Evolutionary conservation across 2,329 filamentous ascomycete genomes (phyloP), one percentile per base, ranked within the genome.

Genomic region (Paraconiothyrium sp.): DNA sequence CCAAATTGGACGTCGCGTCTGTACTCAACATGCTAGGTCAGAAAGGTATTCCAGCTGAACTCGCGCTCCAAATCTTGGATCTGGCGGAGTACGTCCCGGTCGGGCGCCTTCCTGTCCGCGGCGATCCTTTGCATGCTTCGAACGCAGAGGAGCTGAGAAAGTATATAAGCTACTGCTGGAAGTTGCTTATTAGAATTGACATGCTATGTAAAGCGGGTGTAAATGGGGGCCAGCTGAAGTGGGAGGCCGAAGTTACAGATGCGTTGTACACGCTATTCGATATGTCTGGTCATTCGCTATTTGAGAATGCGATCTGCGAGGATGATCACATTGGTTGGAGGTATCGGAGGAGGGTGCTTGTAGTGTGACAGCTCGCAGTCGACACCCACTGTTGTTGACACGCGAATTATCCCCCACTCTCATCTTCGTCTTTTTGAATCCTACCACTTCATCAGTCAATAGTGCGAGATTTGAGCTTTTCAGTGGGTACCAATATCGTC

Each of bases 71-170:
- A 11, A 37, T 66, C 16, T 35, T 66, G 22, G 58, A 61, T 7
- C 11, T 54, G 22, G 63, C 63, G 22, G 55, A 47, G 11, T 66
- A 63, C 43, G 37, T 14, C 11, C n/a, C 59, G 1, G 32, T 32
- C 20, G 35, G 60, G 8, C 32, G 59, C 4, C n/a, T 60, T 8
- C 27, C 24, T 4, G 44, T 63, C 14, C 37, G 35, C 6, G 51
- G 59, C 35, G 61, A 66, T 41, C 63, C 63, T 2, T 34, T 66
- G 47, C 55, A 61, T 46, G 16, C 13, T 6, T 55, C 57, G 4
- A 66, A 66, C 39, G 39, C 50, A 7, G 58, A 58, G n/a, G 60
- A 65, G 50, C 39, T 65, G 55, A 57, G 43, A 24, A 59, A 59
- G 44, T 63, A 65, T 41, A 39, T 63, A 11, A 51, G 50, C 16